These are phyloP conservation scores for Candida argentea DNA, from an alignment of 805 yeast species.

Conservation along the genomic window DNA sequence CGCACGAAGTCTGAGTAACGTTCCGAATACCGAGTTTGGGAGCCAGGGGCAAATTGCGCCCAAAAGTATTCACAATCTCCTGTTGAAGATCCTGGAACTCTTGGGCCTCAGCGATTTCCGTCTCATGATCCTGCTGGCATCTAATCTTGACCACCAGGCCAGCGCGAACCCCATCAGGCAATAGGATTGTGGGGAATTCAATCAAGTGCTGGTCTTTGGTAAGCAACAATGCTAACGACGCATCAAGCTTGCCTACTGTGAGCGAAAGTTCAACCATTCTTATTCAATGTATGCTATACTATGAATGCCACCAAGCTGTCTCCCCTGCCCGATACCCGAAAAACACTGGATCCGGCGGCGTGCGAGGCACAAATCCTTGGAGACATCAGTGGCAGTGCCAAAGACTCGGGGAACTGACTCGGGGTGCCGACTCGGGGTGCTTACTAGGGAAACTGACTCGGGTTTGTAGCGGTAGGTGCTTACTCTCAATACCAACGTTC, in stretches of 20 bases:
- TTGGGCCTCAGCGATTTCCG: conserved; percentile 50
- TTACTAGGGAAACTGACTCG: too few species aligned
- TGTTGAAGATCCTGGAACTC: conserved; percentile 61
- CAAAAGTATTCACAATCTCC: conserved; percentile 62
- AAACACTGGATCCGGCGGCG: too few species aligned
- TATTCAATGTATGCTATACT: too few species aligned
- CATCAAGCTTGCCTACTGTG: conserved; percentile 93
- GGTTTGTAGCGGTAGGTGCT: too few species aligned
- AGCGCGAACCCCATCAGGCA: conserved; percentile 85
- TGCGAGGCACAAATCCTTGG: too few species aligned
- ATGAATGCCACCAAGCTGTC: too few species aligned
- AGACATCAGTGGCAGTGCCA: too few species aligned
- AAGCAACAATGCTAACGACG: conserved; percentile 81
- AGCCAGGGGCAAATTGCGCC: conserved; percentile 55
- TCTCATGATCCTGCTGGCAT: conserved; percentile 66
- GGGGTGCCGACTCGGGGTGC: too few species aligned
- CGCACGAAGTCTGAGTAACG: conserved; percentile 90
- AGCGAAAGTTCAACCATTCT: conserved; percentile 80
- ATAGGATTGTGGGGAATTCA: conserved; percentile 89
- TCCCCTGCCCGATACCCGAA: too few species aligned
- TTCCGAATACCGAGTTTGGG: conserved; percentile 67
- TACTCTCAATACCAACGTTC: too few species aligned
- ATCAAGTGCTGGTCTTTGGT: conserved; percentile 90
- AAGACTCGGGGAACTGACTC: too few species aligned
- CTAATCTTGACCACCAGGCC: conserved; percentile 84